Conservation (phyloP, 2,329 filamentous ascomycete genomes). For the Penicillium nordicum region DNA sequence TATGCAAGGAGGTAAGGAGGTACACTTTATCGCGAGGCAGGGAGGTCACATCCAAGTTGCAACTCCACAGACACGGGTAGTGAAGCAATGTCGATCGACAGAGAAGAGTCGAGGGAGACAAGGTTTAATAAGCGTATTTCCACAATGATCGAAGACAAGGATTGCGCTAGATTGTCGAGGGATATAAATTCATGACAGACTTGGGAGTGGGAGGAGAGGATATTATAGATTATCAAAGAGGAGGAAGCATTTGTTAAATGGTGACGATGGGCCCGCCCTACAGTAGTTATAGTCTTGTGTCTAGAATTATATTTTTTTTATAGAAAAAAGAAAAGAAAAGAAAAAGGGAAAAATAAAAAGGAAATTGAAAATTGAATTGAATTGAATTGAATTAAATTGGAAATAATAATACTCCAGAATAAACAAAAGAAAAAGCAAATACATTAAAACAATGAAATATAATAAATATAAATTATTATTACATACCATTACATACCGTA, state of each 20-base stretch:
- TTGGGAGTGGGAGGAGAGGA: conserved; percentile 7
- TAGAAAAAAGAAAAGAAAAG: background rate
- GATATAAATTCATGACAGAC: conserved; percentile 3
- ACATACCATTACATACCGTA: conserved; percentile 9
- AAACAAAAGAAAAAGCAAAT: conserved; percentile 6
- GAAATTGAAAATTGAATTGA: background rate
- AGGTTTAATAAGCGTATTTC: background rate
- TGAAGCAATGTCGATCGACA: background rate
- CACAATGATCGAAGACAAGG: background rate
- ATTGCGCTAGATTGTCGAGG: background rate
- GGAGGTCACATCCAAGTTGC: conserved; percentile 13
- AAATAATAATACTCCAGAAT: background rate
- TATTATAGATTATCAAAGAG: conserved; percentile 19
- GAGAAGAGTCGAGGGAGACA: background rate
- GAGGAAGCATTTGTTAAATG: conserved; percentile 3
- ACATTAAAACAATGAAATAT: conserved; percentile 1
- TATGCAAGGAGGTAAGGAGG: conserved; percentile 8
- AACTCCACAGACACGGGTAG: background rate
- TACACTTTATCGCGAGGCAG: conserved; percentile 3
- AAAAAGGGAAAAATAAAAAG: background rate
- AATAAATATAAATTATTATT: background rate
- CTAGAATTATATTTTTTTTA: conserved; percentile 4
- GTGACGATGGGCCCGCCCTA: conserved; percentile 11
- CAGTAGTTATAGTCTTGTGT: conserved; percentile 12
- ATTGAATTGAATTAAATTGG: background rate